Conservation (phyloP, 2,329 filamentous ascomycete genomes). For the Diaporthe vaccinii region DNA sequence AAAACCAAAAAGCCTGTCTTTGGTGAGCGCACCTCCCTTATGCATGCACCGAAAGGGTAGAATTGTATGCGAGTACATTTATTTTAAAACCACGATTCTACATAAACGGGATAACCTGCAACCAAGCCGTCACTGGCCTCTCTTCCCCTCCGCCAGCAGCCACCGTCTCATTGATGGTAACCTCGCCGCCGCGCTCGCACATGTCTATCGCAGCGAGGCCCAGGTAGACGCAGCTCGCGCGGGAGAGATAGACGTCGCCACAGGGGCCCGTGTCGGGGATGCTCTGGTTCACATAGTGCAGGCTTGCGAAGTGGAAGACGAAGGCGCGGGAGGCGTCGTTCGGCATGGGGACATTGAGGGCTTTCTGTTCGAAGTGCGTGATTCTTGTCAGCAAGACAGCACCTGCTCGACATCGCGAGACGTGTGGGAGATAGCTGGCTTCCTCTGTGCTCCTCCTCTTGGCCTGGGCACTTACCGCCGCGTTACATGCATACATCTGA, state of each 20-base stretch:
- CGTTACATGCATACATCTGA: background rate
- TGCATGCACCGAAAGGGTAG: background rate
- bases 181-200: slow-evolving; percentile 27
- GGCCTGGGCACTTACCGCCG: background rate
- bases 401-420: background rate
- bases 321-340: background rate
- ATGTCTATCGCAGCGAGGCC: background rate
- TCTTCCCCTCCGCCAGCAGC: background rate
- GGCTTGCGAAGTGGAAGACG: slow-evolving; percentile 3
- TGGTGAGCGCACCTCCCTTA: fast-evolving
- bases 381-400: background rate
- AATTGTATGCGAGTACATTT: background rate
- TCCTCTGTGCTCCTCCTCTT: background rate
- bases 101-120: slow-evolving; percentile 5
- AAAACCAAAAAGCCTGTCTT: background rate
- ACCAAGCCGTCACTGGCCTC: background rate
- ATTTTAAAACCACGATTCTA: background rate
- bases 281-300: background rate
- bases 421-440: background rate
- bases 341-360: slow-evolving; percentile 6
- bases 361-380: background rate
- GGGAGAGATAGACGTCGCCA: background rate
- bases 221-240: background rate
- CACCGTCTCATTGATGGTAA: background rate
- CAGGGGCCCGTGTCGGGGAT: background rate